These are phyloP conservation scores for Salix udensis DNA, from an alignment of 345 rosid species.

Conservation along the genomic window DNA sequence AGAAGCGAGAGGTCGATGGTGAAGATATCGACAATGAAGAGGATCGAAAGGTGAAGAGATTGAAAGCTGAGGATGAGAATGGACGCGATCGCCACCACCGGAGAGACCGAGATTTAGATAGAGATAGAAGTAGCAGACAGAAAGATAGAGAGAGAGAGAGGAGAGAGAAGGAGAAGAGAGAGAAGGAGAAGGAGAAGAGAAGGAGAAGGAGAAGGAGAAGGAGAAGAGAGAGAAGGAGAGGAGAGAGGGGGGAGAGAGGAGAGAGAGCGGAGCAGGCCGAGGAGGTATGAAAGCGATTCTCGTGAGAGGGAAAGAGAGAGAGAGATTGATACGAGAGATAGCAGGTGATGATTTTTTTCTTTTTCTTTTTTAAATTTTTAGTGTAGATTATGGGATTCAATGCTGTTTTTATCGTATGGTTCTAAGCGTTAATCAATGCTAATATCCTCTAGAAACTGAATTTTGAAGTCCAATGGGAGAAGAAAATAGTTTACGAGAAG, in stretches of 20 bases:
- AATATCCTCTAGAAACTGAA: background rate
- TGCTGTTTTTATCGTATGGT: too few relatives aligned
- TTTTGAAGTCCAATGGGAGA: background rate
- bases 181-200: slow-evolving; percentile 41
- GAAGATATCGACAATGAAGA: slow-evolving; percentile 43
- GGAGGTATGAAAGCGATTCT: too few relatives aligned
- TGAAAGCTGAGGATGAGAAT: slow-evolving; percentile 49
- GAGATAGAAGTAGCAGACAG: slow-evolving; percentile 39
- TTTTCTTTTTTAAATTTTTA: background rate
- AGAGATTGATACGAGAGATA: slow-evolving; percentile 44
- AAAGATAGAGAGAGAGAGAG: slow-evolving; percentile 26
- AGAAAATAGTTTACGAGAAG: background rate
- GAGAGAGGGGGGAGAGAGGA: background rate
- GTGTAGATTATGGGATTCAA: background rate
- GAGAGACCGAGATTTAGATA: slow-evolving; percentile 39
- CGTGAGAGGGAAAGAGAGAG: slow-evolving; percentile 19
- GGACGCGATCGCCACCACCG: slow-evolving; percentile 23
- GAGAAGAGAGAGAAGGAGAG: background rate
- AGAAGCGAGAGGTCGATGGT: slow-evolving; percentile 53
- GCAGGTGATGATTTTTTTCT: slow-evolving; percentile 32
- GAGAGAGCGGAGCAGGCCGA: slow-evolving; percentile 9
- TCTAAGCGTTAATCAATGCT: background rate
- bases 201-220: too few relatives aligned
- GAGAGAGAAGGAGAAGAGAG: slow-evolving; percentile 16
- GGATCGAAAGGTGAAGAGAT: slow-evolving; percentile 54